Evolutionary conservation across 2,329 filamentous ascomycete genomes (phyloP).

Genomic region (Trichoderma sp.): DNA sequence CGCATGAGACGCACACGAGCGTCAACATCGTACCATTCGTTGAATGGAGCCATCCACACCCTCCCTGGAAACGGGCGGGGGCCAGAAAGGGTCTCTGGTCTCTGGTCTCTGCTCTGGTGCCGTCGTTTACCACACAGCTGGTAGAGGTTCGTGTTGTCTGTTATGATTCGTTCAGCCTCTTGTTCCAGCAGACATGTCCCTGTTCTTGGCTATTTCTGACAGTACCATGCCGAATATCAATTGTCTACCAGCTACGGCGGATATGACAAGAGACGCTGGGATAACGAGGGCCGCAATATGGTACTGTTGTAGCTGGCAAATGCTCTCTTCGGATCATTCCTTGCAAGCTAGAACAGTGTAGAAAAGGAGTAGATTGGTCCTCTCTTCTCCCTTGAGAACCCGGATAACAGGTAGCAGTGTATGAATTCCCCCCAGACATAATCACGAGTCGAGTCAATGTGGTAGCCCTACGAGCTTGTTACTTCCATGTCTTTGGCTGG

Average conservation of each 20-base stretch:
- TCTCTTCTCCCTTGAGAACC: neutral
- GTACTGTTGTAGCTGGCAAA: neutral
- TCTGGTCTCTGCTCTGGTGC: neutral
- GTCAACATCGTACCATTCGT: constrained; percentile 11
- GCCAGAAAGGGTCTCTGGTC: neutral
- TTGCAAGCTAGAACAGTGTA: neutral
- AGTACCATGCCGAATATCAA: neutral
- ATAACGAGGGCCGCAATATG: neutral
- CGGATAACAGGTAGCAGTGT: neutral
- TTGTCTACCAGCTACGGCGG: neutral
- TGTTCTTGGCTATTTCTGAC: too few relatives aligned
- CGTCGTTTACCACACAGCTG: constrained; percentile 1
- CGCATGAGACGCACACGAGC: constrained; percentile 14
- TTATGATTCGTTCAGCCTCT: neutral
- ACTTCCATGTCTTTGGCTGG: neutral
- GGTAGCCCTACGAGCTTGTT: neutral
- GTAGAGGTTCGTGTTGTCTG: neutral
- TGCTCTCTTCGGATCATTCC: neutral
- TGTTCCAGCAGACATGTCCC: neutral
- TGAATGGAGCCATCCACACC: neutral
- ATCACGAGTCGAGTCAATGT: neutral
- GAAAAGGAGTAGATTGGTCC: neutral
- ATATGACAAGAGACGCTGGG: neutral
- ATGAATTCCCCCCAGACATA: neutral
- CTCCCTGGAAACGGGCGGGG: neutral